These are phyloP conservation scores for Globisporangium canariense DNA, from an alignment of 352 stramenopile species.

Conservation along the genomic window DNA sequence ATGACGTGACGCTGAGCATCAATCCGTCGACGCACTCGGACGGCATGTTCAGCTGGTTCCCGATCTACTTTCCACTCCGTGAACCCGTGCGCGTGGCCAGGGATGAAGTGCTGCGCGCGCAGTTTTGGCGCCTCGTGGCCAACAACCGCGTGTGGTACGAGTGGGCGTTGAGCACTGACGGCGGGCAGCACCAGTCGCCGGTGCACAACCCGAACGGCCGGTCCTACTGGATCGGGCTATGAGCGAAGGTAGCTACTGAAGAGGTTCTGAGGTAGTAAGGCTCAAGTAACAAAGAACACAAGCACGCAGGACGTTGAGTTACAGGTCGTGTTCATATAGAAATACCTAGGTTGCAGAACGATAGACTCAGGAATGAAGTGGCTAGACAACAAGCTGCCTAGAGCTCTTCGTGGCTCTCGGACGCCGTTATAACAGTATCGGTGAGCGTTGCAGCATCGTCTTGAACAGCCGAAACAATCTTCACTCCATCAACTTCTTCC, in stretches of 20 bases:
- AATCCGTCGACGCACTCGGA: slow-evolving; percentile 92
- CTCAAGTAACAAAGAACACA: too few relatives aligned
- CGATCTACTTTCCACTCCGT: slow-evolving; percentile 96
- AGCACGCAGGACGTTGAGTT: too few relatives aligned
- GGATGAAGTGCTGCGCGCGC: slow-evolving; percentile 78
- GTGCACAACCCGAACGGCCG: slow-evolving; percentile 97
- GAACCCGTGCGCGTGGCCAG: slow-evolving; percentile 84
- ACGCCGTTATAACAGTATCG: slow-evolving; percentile 10
- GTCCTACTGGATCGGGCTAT: slow-evolving; percentile 95
- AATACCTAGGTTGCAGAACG: neutral
- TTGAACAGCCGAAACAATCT: neutral
- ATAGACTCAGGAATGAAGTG: too few relatives aligned
- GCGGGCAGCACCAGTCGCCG: slow-evolving; percentile 43
- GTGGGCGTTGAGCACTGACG: slow-evolving; percentile 85
- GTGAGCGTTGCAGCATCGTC: slow-evolving; percentile 2
- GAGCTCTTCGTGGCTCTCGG: slow-evolving; percentile 23
- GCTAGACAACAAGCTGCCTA: slow-evolving; percentile 2
- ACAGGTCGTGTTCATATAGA: too few relatives aligned
- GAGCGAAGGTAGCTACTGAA: slow-evolving; percentile 7
- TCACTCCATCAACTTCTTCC: neutral
- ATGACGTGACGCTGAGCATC: slow-evolving; percentile 93
- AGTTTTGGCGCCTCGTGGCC: slow-evolving; percentile 91
- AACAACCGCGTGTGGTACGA: slow-evolving; percentile 97
- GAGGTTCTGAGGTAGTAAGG: too few relatives aligned
- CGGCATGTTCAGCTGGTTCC: slow-evolving; percentile 99